Evolutionary conservation across 495 filamentous ascomycete genomes (phyloP).

Genomic region (Penicillium waksmanii): DNA sequence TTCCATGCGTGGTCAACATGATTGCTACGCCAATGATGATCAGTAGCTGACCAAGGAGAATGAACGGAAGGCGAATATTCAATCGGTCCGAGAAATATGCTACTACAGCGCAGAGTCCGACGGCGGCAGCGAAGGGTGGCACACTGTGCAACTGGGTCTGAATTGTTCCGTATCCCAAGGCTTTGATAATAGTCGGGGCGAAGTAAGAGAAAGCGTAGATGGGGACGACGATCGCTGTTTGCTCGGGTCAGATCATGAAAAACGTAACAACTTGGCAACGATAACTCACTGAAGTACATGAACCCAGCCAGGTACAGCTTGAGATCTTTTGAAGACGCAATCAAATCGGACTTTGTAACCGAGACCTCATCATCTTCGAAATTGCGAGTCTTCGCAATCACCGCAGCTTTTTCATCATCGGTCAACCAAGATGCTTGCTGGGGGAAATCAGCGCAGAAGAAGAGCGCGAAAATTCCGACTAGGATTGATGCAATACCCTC

Average conservation of each 20-base stretch:
- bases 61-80: slow-evolving; percentile 37
- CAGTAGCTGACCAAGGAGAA: slow-evolving; percentile 50
- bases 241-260: slow-evolving; percentile 1
- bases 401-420: slow-evolving; percentile 24
- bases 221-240: slow-evolving; percentile 25
- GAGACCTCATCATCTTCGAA: slow-evolving; percentile 4
- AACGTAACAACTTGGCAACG: neutral
- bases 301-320: slow-evolving; percentile 29
- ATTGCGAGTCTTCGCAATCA: slow-evolving; percentile 17
- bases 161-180: slow-evolving; percentile 46
- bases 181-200: slow-evolving; percentile 44
- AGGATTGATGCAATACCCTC: slow-evolving; percentile 28
- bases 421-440: slow-evolving; percentile 32
- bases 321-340: slow-evolving; percentile 14
- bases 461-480: slow-evolving; percentile 31
- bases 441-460: slow-evolving; percentile 39
- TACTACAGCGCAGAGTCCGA: slow-evolving; percentile 60
- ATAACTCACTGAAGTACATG: slow-evolving; percentile 30
- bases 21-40: slow-evolving; percentile 63
- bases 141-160: slow-evolving; percentile 54
- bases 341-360: slow-evolving; percentile 12
- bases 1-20: slow-evolving; percentile 63
- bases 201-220: slow-evolving; percentile 32
- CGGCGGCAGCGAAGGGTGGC: slow-evolving; percentile 47
- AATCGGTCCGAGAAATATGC: slow-evolving; percentile 33